phyloP scores from a whole-genome alignment of 1,284 basidiomycete species.

The Austroboletus novae-zelandiae region DNA sequence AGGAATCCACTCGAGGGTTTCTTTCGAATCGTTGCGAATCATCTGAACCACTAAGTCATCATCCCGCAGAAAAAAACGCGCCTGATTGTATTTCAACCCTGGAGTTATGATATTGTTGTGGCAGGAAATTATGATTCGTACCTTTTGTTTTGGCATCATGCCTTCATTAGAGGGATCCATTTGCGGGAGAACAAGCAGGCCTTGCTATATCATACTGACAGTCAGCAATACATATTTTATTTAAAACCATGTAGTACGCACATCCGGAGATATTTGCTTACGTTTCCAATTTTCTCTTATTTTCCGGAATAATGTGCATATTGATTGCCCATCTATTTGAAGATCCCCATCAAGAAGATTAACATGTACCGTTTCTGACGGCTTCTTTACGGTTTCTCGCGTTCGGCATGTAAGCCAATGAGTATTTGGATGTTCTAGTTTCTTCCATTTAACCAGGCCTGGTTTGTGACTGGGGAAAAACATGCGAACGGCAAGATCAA shows the following conservation, averaged over 20 bases:
- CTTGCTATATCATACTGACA: no score
- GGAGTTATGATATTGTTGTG: conserved; percentile 6
- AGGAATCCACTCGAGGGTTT: conserved; percentile 20
- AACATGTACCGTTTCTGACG: neutral
- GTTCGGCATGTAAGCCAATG: neutral
- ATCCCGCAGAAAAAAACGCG: conserved; percentile 27
- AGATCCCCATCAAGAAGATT: neutral
- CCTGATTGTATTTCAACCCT: conserved; percentile 13
- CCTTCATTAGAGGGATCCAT: neutral
- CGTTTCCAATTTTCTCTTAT: conserved; percentile 37
- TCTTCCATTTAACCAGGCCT: neutral
- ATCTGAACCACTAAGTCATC: neutral
- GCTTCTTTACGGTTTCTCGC: neutral
- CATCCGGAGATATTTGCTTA: conserved; percentile 31
- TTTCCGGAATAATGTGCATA: conserved; percentile 37
- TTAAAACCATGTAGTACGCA: conserved; percentile 3
- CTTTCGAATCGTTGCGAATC: neutral
- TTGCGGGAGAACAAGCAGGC: no score
- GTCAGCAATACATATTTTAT: no score
- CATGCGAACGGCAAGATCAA: conserved; percentile 33
- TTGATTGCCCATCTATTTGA: conserved; percentile 31
- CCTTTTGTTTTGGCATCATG: conserved; percentile 3
- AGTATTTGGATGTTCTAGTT: neutral
- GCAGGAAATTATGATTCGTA: neutral
- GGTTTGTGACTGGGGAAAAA: conserved; percentile 28